Evolutionary conservation across 345 rosid species (phyloP), one percentile per base, ranked within the genome.

Genomic region (Eutrema yunnanense): DNA sequence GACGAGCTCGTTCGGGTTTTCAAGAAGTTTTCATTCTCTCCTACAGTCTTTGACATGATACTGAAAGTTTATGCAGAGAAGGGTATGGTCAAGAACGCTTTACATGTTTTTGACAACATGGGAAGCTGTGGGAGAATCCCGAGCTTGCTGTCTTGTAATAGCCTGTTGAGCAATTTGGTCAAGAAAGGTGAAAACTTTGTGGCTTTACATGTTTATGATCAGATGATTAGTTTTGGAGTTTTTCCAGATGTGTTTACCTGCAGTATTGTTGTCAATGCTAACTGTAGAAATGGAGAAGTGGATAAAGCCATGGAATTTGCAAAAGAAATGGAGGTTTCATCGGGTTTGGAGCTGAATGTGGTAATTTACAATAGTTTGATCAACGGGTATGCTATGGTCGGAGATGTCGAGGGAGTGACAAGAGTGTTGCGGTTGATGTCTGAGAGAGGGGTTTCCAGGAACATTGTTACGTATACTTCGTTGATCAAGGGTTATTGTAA

Each of bases 21-120:
- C 63, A 65, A 79, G 77, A 92, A 82, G 0, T 86, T 84, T 49
- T 49, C 46, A 1, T 93, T 84, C 72, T 85, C 96, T n/a, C 86
- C 88, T 6, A 67, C 81, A 22, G 90, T 91, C 36, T 94, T 94
- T 22, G 98, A 94, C 73, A 89, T 94, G 96, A 51, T 89, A 30
- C 64, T 94, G 69, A 94, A 86, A 71, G 75, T 81, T n/a, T 93
- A 75, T 79, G 86, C 86, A 3, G 82, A 86, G 74, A 87, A 80
- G 41, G 85, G 87, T 38, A 68, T 85, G 94, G 8, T 71, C 19
- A 83, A 72, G 88, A 76, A 82, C 70, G 98, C 97, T 38, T 80
- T 93, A 64, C 80, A 89, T 22, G 97, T 90, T 81, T 93, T 93
- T 75, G 98, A 93, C 77, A 87, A 93, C 73, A 90, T 93, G 90